Conservation (phyloP, 371 early-diverging fungal genomes). For the Dichotomocladium elegans region DNA sequence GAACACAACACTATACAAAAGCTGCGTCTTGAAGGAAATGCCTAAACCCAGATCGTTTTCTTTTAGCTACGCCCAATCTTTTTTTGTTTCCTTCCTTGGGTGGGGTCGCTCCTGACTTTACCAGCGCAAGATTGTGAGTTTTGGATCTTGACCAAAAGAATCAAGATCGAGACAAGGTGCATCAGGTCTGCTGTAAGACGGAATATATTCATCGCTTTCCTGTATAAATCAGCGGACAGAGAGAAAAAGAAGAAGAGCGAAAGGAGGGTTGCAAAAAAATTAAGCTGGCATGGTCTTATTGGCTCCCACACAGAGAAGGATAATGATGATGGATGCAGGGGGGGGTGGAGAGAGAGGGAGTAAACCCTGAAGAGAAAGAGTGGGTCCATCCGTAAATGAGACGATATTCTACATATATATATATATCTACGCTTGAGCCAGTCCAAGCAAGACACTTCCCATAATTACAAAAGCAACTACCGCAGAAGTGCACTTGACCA, state of each 20-base stretch:
- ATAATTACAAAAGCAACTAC: constrained; percentile 44
- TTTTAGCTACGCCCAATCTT: background rate
- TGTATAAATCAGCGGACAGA: no score
- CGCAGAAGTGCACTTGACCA: constrained; percentile 26
- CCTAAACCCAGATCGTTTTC: constrained; percentile 52
- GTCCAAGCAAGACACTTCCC: constrained; percentile 38
- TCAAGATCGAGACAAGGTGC: constrained; percentile 92
- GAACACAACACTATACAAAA: constrained; percentile 92
- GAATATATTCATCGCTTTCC: constrained; percentile 81
- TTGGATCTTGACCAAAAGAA: constrained; percentile 85
- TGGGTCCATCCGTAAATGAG: background rate
- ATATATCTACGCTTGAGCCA: background rate
- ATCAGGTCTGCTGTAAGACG: constrained; percentile 90
- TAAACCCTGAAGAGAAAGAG: no score
- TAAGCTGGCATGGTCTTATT: constrained; percentile 3
- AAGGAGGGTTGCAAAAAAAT: constrained; percentile 5
- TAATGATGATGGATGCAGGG: background rate
- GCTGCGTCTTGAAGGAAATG: constrained; percentile 97
- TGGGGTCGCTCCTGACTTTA: constrained; percentile 19
- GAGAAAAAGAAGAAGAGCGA: background rate
- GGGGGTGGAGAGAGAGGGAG: background rate
- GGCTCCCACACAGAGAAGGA: background rate
- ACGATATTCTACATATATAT: constrained; percentile 2
- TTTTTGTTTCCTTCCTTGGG: background rate
- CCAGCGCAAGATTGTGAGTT: constrained; percentile 85